phyloP scores from a whole-genome alignment of 2,329 filamentous ascomycete species.

The Purpureocillium lavendulum region DNA sequence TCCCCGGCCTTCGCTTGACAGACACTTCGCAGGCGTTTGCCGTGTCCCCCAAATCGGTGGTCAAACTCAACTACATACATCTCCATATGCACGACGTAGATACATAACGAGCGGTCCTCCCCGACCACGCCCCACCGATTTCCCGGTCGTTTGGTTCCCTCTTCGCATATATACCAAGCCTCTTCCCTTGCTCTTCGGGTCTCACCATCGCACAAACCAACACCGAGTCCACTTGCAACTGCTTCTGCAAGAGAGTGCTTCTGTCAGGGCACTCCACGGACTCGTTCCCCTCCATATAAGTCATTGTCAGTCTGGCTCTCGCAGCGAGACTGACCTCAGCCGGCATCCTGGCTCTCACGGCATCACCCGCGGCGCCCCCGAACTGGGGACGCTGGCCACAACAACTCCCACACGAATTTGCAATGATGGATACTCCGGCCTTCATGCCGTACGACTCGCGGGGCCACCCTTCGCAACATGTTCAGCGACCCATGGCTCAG shows the following conservation, averaged over 20 bases:
- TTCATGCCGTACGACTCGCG: constrained; percentile 43
- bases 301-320: constrained; percentile 14
- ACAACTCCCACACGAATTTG: constrained; percentile 38
- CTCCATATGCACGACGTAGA: neutral
- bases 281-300: neutral
- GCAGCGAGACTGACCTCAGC: constrained; percentile 14
- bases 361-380: constrained; percentile 33
- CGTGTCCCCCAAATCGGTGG: neutral
- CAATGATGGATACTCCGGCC: constrained; percentile 36
- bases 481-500: constrained; percentile 36
- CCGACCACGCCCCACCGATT: neutral
- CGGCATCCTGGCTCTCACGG: constrained; percentile 36
- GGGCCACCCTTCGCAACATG: constrained; percentile 21
- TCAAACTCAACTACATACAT: constrained; percentile 5
- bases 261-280: neutral
- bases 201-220: constrained; percentile 7
- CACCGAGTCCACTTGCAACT: neutral
- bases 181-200: constrained; percentile 6
- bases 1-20: too few species aligned
- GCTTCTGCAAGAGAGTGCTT: constrained; percentile 1
- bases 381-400: constrained; percentile 49
- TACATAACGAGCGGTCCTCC: neutral
- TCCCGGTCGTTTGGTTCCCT: constrained; percentile 8
- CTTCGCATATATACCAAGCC: constrained; percentile 11
- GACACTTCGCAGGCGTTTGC: constrained; percentile 2